phyloP scores from a whole-genome alignment of 345 rosid genomes.

The Moringa oleifera region DNA sequence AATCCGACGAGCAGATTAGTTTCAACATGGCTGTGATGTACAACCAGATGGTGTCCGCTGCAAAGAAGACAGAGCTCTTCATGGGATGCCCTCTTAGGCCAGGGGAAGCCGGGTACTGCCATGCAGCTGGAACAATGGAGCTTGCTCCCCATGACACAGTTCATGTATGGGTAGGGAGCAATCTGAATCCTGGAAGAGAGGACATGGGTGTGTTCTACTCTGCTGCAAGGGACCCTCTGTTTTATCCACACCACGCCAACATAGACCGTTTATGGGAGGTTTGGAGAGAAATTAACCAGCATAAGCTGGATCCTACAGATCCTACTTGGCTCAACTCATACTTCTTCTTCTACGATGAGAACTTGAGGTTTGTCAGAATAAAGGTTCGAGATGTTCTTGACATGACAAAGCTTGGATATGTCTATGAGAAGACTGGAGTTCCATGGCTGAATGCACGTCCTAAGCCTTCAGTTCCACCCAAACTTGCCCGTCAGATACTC shows the following conservation, averaged over 20 bases:
- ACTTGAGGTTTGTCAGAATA: slow-evolving; percentile 5
- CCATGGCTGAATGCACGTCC: slow-evolving; percentile 20
- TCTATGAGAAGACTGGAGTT: slow-evolving; percentile 1
- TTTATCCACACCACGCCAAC: slow-evolving; percentile 22
- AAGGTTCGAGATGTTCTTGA: slow-evolving; percentile 12
- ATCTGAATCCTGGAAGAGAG: slow-evolving; percentile 5
- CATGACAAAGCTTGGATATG: slow-evolving; percentile 16
- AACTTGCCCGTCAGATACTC: background rate
- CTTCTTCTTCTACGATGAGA: slow-evolving; percentile 22
- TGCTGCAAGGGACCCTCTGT: slow-evolving; percentile 19
- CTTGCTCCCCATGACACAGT: slow-evolving; percentile 12
- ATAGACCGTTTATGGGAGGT: slow-evolving; percentile 24
- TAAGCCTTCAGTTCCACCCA: background rate
- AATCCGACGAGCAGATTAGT: background rate
- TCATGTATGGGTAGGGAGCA: slow-evolving; percentile 18
- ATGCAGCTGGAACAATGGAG: slow-evolving; percentile 10
- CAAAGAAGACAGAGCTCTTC: slow-evolving; percentile 5
- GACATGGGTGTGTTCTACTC: slow-evolving; percentile 25
- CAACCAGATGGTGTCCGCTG: slow-evolving; percentile 17
- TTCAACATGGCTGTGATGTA: slow-evolving; percentile 6
- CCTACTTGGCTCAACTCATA: slow-evolving; percentile 9
- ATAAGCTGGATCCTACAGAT: slow-evolving; percentile 5
- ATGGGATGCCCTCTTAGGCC: slow-evolving; percentile 12
- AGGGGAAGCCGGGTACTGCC: background rate
- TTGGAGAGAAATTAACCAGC: slow-evolving; percentile 9